phyloP scores from a whole-genome alignment of 2,329 filamentous ascomycete species.

The Aphanocladium album region DNA sequence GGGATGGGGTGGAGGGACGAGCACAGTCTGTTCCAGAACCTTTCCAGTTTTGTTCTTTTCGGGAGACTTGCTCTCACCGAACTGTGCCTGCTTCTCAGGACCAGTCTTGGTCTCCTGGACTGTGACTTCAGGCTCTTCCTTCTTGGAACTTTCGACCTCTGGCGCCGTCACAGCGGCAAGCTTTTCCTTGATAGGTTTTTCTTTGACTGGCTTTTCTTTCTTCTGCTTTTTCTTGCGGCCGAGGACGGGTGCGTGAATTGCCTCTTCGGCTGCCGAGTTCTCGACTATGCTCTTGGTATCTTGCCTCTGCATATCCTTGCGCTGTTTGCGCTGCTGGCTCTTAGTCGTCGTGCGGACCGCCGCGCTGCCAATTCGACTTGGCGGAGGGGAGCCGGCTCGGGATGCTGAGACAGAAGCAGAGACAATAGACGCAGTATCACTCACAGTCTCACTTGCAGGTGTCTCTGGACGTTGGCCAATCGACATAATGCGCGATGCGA shows the following conservation, averaged over 20 bases:
- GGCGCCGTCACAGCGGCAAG: not conserved
- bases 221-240: constrained; percentile 83
- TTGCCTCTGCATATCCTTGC: constrained; percentile 62
- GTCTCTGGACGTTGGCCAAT: constrained; percentile 58
- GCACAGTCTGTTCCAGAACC: not conserved
- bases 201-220: constrained; percentile 54
- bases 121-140: not conserved
- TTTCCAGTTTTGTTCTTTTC: not conserved
- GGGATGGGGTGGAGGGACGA: not conserved
- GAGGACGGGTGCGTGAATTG: constrained; percentile 65
- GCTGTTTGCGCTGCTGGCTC: constrained; percentile 72
- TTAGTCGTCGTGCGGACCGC: constrained; percentile 67
- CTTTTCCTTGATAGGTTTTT: constrained; percentile 16
- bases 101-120: not conserved
- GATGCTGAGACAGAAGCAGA: constrained; percentile 65
- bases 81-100: constrained; percentile 11
- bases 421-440: constrained; percentile 70
- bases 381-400: constrained; percentile 66
- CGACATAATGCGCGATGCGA: constrained; percentile 26
- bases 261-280: constrained; percentile 44
- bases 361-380: constrained; percentile 59
- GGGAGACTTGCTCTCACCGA: not conserved
- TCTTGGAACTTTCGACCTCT: not conserved
- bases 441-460: constrained; percentile 66
- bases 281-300: constrained; percentile 53